Evolutionary conservation across 2,329 filamentous ascomycete species (phyloP), one percentile per base, ranked within the genome.

Genomic region (Saccharata proteae): DNA sequence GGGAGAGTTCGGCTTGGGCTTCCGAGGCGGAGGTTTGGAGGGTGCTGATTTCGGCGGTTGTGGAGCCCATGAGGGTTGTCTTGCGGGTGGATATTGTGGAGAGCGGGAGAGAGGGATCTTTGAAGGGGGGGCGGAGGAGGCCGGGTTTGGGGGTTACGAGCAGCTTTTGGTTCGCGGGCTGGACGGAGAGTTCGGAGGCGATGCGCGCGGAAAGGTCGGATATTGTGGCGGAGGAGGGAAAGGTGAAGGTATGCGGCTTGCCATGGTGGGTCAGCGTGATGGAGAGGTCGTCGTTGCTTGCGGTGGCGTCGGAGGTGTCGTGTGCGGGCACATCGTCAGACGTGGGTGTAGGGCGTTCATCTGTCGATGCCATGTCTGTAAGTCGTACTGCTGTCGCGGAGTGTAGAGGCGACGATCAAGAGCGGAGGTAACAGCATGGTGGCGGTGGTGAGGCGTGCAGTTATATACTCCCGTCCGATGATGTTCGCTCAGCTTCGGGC

Each of bases 131-230:
- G 41, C 74, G 78, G 16, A 80, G 63, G 2, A 81, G 59, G 16
- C 75, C 75, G 6, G 69, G 59, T 47, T 78, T 80, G 24, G 76
- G 65, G 10, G 73, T 65, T 41, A 82, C 64, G 38, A 67, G 57
- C 48, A 80, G 66, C 49, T 83, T 83, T 47, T 82, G 77, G 52
- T 81, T 74, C 7, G 61, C 50, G 0, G 57, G 52, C 0, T 77
- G 76, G 32, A 83, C 71, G 29, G 63, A 65, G 32, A 81, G 64
- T 3, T 55, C 51, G 25, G 57, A 49, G 35, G 69, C 61, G 42
- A 82, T 71, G 38, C 66, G 60, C 29, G 63, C 51, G 26, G 74
- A 75, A 21, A 83, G 68, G 43, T 80, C 59, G 27, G 54, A 46
- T 18, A 76, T 57, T 2, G 69, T 75, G 34, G 69, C 63, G 37